Evolutionary conservation across 2,329 filamentous ascomycete genomes (phyloP).

Genomic region (Fusarium austroafricanum): DNA sequence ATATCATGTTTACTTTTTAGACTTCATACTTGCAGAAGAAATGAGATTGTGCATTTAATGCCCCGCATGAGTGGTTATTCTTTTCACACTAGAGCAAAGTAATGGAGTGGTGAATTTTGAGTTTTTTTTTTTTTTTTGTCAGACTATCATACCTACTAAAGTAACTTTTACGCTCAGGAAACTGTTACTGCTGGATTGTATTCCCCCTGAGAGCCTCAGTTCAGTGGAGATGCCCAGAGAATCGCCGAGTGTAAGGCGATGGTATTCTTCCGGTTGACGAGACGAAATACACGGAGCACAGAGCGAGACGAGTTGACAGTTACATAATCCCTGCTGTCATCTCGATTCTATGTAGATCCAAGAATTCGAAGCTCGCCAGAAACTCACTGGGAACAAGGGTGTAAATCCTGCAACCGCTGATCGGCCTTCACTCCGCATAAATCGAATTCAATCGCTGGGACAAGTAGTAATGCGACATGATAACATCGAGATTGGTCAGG

Average conservation of each 20-base stretch:
- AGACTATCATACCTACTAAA: constrained; percentile 2
- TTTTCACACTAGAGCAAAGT: constrained; percentile 6
- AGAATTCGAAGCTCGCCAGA: constrained; percentile 32
- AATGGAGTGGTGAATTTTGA: constrained; percentile 5
- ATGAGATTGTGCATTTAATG: constrained; percentile 7
- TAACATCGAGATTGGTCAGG: constrained; percentile 32
- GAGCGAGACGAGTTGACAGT: constrained; percentile 34
- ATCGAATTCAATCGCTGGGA: constrained; percentile 28
- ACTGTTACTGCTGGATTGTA: neutral
- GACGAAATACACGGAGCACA: constrained; percentile 33
- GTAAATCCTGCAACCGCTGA: constrained; percentile 23
- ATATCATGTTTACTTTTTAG: constrained; percentile 19
- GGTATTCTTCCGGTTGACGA: constrained; percentile 13
- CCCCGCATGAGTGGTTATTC: constrained; percentile 18
- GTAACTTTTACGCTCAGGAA: constrained; percentile 11
- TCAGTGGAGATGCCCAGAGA: constrained; percentile 28
- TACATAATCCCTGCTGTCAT: constrained; percentile 39
- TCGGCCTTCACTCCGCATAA: constrained; percentile 26
- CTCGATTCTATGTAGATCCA: constrained; percentile 39
- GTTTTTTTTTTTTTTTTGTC: constrained; percentile 10
- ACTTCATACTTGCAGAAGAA: constrained; percentile 10
- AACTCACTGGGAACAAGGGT: constrained; percentile 35
- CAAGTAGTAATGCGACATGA: neutral
- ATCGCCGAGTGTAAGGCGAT: constrained; percentile 21
- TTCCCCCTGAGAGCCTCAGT: neutral